Base-by-base conservation (phyloP, 78 protist species). In the Anaeramoeba flamelloides region DNA sequence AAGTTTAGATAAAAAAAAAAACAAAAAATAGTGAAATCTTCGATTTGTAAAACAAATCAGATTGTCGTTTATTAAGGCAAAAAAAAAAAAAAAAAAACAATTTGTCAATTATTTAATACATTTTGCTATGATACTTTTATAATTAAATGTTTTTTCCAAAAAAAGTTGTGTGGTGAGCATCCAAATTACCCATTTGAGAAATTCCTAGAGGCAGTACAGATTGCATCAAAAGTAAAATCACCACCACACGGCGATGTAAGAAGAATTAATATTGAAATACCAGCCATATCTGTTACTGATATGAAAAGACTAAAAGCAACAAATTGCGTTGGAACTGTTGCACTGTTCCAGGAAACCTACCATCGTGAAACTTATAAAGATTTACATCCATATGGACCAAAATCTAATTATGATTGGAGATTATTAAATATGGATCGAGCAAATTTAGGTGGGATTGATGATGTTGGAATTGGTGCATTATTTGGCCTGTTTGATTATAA, bases 261-360 rank as follows among this genome's bases (percentile, higher is more conserved):
- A n/a, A 76, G 82, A 41, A 79, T 79, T 37, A 79, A 79, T 77
- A 77, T 79, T 64, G n/a, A 26, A 37, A 41, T 79, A 76, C 82
- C 82, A 22, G 2, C 75, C n/a, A 40, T 79, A 36, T 17, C 38
- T 8, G 3, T 79, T 37, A 39, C 74, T 41, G 82, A 79, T 77
- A 1, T 79, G 37, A 0, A 2, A 12, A 39, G 82, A 36, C 74
- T 79, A 36, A 79, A 79, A 41, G 82, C 74, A n/a, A 79, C 82
- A 26, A 17, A 41, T 41, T 0, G 12, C 4, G 75, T 79, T 8
- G 82, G 82, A 33, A 79, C 82, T 36, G 37, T 3, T 77, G 74
- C 65, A 33, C 33, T 79, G 32, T 79, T 79, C 74, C 82, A 79
- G 82, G 82, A 79, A 41, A n/a, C 82, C 8, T 79, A 79, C 82